Evolutionary conservation across 352 stramenopile genomes (phyloP), one percentile per base, ranked within the genome.

Genomic region (Globisporangium parvum): DNA sequence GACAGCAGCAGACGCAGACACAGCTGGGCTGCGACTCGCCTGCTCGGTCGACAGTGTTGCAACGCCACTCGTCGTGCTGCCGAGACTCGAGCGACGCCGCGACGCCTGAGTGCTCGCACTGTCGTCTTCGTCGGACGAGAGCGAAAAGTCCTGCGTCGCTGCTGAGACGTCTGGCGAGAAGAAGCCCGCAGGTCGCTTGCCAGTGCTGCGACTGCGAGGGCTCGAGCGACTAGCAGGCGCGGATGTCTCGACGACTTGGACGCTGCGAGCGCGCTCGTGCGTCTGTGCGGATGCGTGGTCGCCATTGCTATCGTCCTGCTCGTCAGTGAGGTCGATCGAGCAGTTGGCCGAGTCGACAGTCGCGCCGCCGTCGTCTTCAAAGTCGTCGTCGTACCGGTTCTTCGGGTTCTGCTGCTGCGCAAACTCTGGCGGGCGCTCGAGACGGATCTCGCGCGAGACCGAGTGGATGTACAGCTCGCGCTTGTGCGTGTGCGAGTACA

Each of bases 391-490:
- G 47, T 75, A 83, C 24, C 73, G 70, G 59, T 83, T 83, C 28
- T 73, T 71, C 8, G 73, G 73, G 8, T 72, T 80, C 47, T 87
- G 79, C 40, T 77, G 65, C 48, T 80, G 73, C 12, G 74, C 63
- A 23, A 75, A 70, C 52, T 71, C 70, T 2, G 59, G 70, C 42
- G 82, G 82, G 14, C 73, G 55, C 59, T 88, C 65, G 3, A 81
- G 57, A 21, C 82, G 82, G 62, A 93, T 90, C 49, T 93, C 79
- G 53, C 80, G 64, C 14, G 81, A 91, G 31, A 68, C 55, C 5
- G 79, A 87, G 69, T 93, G 80, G 23, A 93, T 80, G 51, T 88
- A 93, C 42, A 93, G 87, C 50, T 88, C 71, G 52, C 80, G 65
- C 24, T 81, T 73, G 31, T 80, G 69, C 40, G 77, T 72, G 31